Evolutionary conservation across 306 rosid species (phyloP).

Genomic region (Benincasa hispida): DNA sequence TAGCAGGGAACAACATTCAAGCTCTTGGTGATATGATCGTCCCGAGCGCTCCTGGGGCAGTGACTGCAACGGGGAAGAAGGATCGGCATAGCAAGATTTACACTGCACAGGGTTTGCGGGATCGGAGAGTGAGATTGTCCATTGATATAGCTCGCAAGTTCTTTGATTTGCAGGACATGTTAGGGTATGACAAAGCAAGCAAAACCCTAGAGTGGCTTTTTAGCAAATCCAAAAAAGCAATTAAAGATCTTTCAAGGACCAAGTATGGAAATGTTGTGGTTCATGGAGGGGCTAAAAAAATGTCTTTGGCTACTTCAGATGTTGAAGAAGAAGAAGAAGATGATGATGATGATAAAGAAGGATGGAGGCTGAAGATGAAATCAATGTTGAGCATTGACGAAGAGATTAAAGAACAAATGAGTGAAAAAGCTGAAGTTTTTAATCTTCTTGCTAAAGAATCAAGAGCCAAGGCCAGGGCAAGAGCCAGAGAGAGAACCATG

Average conservation of each 20-base stretch:
- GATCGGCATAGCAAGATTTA: conserved; percentile 88
- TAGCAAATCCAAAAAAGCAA: conserved; percentile 54
- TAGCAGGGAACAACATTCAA: conserved; percentile 1
- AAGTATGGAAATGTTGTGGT: conserved; percentile 5
- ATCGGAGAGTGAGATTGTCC: conserved; percentile 76
- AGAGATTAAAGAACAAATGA: neutral
- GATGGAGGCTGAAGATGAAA: neutral
- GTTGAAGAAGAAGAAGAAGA: conserved; percentile 11
- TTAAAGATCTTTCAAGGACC: conserved; percentile 34
- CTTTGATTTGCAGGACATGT: conserved; percentile 92
- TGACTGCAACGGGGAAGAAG: conserved; percentile 34
- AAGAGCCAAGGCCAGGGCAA: conserved; percentile 72
- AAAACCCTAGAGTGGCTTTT: conserved; percentile 90
- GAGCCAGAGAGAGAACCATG: conserved; percentile 68
- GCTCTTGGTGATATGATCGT: neutral
- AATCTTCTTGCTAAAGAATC: conserved; percentile 35
- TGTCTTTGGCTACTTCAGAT: conserved; percentile 22
- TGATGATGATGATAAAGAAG: neutral
- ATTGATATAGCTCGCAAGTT: conserved; percentile 74
- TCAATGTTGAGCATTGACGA: neutral
- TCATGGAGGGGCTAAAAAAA: neutral
- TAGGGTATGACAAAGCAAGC: conserved; percentile 96
- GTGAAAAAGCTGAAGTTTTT: neutral
- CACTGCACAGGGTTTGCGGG: conserved; percentile 86
- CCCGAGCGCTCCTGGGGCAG: neutral